Percentiles rank a stretch among this genome's conserved stretches.
These are phyloP conservation scores for Zymoseptoria ardabiliae DNA, from an alignment of 2,329 filamentous ascomycete species.

Conservation along the genomic window DNA sequence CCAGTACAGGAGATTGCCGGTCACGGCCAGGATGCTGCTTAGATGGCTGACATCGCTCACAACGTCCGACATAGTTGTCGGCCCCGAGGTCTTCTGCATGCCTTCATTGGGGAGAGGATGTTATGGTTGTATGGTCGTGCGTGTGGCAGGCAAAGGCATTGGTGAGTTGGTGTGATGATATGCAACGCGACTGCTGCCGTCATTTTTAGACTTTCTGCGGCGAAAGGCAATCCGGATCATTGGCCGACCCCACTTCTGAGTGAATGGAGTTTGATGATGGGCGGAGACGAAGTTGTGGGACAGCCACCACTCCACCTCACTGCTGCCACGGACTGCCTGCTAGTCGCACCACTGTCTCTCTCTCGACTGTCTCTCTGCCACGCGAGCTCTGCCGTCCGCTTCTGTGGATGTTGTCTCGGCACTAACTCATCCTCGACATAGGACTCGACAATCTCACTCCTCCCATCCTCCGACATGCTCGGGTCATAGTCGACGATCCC, in stretches of 20 bases:
- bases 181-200: too few relatives aligned
- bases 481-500: neutral
- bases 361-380: neutral
- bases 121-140: too few relatives aligned
- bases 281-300: too few relatives aligned
- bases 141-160: too few relatives aligned
- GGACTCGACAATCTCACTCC: neutral
- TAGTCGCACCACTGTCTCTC: neutral
- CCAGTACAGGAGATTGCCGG: conserved; percentile 27
- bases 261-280: too few relatives aligned
- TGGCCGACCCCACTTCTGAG: too few relatives aligned
- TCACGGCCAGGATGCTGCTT: conserved; percentile 13
- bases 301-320: too few relatives aligned
- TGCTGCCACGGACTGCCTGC: too few relatives aligned
- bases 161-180: too few relatives aligned
- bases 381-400: neutral
- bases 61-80: neutral
- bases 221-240: too few relatives aligned
- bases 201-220: too few relatives aligned
- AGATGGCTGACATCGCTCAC: neutral
- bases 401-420: neutral
- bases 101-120: neutral
- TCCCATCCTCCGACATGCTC: neutral
- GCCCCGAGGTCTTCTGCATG: neutral
- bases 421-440: neutral